Evolutionary conservation across 2,329 filamentous ascomycete genomes (phyloP).

Genomic region (Fusarium clavum): DNA sequence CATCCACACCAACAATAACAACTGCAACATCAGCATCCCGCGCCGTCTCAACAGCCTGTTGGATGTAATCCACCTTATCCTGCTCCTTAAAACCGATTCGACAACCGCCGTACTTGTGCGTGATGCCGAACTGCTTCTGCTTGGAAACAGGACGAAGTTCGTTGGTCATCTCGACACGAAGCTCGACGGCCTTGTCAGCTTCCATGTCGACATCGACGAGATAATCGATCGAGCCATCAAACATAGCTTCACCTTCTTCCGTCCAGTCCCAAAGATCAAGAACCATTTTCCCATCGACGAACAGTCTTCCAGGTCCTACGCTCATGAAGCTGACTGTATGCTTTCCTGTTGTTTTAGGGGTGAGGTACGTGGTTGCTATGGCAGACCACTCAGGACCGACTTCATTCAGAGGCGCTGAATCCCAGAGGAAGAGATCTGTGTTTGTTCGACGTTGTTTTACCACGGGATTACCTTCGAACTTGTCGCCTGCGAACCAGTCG

Average conservation of each 20-base stretch:
- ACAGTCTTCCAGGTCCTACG: constrained; percentile 72
- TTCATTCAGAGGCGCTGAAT: constrained; percentile 70
- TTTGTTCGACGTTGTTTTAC: constrained; percentile 70
- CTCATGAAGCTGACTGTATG: constrained; percentile 77
- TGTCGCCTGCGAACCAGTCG: constrained; percentile 73
- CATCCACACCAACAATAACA: constrained; percentile 75
- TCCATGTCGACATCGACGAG: constrained; percentile 70
- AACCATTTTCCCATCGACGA: constrained; percentile 68
- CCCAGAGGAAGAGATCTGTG: constrained; percentile 77
- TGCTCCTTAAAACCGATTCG: constrained; percentile 78
- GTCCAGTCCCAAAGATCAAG: constrained; percentile 78
- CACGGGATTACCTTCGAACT: constrained; percentile 68
- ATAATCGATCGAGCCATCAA: constrained; percentile 74
- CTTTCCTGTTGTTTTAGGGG: constrained; percentile 67
- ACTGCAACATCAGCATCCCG: constrained; percentile 73
- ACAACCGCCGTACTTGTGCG: constrained; percentile 76
- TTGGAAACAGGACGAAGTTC: constrained; percentile 70
- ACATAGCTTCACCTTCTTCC: constrained; percentile 77
- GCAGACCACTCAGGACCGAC: constrained; percentile 74
- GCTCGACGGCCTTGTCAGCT: constrained; percentile 68
- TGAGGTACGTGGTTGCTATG: constrained; percentile 69
- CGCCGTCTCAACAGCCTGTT: constrained; percentile 72
- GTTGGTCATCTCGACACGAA: constrained; percentile 66
- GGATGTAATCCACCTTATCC: constrained; percentile 69
- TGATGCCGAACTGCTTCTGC: constrained; percentile 66